A percentile compares a stretch with the other conserved stretches of the same genome.
These are phyloP conservation scores for Yamadazyma atlantica DNA, from an alignment of 1,139 yeast genomes.

Conservation along the genomic window DNA sequence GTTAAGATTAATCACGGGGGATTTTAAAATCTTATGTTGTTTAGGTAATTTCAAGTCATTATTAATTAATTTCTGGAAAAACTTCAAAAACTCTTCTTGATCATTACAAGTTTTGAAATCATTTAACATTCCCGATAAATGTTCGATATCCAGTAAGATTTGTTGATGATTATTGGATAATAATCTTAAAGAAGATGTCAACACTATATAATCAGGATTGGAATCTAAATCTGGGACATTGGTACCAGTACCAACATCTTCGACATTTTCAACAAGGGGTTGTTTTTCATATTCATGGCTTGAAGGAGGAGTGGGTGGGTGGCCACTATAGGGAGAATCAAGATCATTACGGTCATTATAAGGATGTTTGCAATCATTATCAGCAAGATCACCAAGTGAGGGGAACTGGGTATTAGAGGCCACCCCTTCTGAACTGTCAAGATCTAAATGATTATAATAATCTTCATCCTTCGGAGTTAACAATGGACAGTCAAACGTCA, in stretches of 20 bases:
- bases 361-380: slow-evolving; percentile 2
- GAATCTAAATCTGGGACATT: slow-evolving; percentile 18
- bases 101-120: slow-evolving; percentile 14
- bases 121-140: slow-evolving; percentile 28
- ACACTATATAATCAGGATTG: slow-evolving; percentile 42
- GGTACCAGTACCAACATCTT: background rate
- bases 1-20: slow-evolving; percentile 42
- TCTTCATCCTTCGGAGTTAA: slow-evolving; percentile 48
- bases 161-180: slow-evolving; percentile 22
- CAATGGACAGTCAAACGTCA: slow-evolving; percentile 30
- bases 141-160: slow-evolving; percentile 33
- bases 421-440: background rate
- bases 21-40: slow-evolving; percentile 32
- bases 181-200: slow-evolving; percentile 35
- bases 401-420: background rate
- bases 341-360: slow-evolving; percentile 5
- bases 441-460: slow-evolving; percentile 15
- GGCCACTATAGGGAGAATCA: slow-evolving; percentile 1
- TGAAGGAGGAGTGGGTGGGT: background rate
- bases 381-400: background rate
- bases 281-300: background rate
- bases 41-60: slow-evolving; percentile 37
- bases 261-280: too few relatives aligned
- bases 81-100: slow-evolving; percentile 27
- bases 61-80: slow-evolving; percentile 29